A percentile compares a stretch with the other conserved stretches of the same genome.
Evolutionary conservation across 2,329 filamentous ascomycete genomes (phyloP).

Genomic region (Fusarium luffae): DNA sequence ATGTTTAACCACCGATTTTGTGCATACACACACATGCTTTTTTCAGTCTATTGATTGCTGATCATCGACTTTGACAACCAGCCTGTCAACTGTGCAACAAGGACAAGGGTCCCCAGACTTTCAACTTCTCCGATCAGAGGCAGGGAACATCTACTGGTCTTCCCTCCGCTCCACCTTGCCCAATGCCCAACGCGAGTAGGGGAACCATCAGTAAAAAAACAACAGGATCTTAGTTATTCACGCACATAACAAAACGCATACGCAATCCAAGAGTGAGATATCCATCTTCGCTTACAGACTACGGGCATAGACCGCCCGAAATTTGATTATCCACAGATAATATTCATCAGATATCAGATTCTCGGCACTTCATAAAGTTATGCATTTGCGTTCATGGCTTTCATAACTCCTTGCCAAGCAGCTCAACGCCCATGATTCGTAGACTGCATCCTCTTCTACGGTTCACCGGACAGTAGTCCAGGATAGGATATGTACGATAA

Average conservation of each 20-base stretch:
- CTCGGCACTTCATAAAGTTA: neutral
- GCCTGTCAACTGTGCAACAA: neutral
- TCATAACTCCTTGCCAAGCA: neutral
- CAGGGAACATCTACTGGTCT: constrained; percentile 19
- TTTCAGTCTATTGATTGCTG: constrained; percentile 1
- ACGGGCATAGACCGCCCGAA: neutral
- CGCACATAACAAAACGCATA: neutral
- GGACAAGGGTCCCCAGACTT: constrained; percentile 12
- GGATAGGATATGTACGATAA: neutral
- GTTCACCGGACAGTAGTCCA: constrained; percentile 9
- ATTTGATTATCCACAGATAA: constrained; percentile 3
- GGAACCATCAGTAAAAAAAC: constrained; percentile 9
- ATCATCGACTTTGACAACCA: constrained; percentile 5
- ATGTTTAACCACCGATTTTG: neutral
- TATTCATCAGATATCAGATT: neutral
- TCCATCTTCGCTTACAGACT: neutral
- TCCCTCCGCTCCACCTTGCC: neutral
- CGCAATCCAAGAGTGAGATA: neutral
- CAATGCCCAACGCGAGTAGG: constrained; percentile 4
- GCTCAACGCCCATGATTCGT: neutral
- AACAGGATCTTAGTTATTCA: neutral
- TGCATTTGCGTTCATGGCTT: neutral
- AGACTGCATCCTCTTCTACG: constrained; percentile 14
- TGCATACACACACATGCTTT: constrained; percentile 1
- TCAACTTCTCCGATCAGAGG: constrained; percentile 21